These are phyloP conservation scores for Spergularia bocconei DNA, from an alignment of 148 eudicot species.

Conservation along the genomic window DNA sequence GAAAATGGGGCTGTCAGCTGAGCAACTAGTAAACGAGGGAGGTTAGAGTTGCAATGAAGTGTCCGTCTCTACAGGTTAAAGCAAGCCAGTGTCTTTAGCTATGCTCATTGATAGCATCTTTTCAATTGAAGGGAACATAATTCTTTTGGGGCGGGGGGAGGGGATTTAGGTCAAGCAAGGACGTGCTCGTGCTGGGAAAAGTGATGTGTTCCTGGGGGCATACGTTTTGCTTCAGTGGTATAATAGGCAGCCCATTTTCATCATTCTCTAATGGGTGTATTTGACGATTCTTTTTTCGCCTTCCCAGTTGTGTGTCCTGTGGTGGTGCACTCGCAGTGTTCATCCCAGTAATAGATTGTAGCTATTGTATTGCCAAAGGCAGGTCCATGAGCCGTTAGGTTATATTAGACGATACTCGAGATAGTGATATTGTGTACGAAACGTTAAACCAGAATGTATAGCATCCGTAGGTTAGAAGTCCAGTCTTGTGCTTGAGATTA, in stretches of 20 bases:
- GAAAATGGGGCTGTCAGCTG: constrained; percentile 36
- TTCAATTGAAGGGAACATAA: not conserved
- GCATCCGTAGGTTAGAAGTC: constrained; percentile 17
- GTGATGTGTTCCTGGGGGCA: not conserved
- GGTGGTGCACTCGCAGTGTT: constrained; percentile 16
- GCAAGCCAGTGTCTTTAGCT: not conserved
- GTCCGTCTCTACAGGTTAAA: not conserved
- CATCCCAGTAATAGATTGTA: constrained; percentile 22
- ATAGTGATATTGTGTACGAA: constrained; percentile 20
- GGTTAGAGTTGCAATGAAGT: not conserved
- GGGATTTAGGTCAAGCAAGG: too few relatives aligned
- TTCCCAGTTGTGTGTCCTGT: constrained; percentile 3
- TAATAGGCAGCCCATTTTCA: not conserved
- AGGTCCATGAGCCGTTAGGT: constrained; percentile 15
- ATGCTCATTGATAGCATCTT: too few relatives aligned
- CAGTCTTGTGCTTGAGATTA: constrained; percentile 4
- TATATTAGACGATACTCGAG: constrained; percentile 18
- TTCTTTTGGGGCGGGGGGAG: not conserved
- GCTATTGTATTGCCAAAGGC: constrained; percentile 9
- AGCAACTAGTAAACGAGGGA: constrained; percentile 3
- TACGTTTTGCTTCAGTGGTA: not conserved
- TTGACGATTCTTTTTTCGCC: not conserved
- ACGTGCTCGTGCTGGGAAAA: not conserved
- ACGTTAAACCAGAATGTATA: constrained; percentile 21
- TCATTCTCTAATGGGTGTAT: not conserved